Percentiles rank a stretch among this genome's conserved stretches.
Evolutionary conservation across 2,329 filamentous ascomycete genomes (phyloP).

Genomic region (Ophiostoma novo-ulmi): DNA sequence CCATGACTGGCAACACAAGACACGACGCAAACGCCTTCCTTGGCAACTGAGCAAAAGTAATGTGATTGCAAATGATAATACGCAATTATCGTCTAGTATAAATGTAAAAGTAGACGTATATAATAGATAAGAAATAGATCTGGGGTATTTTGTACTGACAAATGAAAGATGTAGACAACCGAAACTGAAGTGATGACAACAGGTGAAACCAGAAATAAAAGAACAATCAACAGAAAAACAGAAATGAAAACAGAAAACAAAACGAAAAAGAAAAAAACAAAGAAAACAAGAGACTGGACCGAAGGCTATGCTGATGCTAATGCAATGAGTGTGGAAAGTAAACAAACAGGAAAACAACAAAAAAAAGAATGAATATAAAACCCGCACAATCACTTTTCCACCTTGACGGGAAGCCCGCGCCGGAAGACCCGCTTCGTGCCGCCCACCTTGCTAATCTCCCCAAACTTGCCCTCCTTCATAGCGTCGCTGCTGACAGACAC

Average conservation of each 20-base stretch:
- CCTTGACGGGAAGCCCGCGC: conserved; percentile 22
- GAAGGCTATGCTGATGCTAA: conserved; percentile 13
- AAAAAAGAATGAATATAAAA: background rate
- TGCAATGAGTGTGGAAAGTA: background rate
- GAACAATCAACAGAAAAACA: background rate
- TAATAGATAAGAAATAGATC: conserved; percentile 11
- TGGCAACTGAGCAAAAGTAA: background rate
- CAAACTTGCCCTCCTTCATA: conserved; percentile 47
- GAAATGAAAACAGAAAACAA: background rate
- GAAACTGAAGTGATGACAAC: background rate
- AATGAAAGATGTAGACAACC: conserved; percentile 6
- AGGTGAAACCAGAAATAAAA: background rate
- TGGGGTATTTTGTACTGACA: conserved; percentile 21
- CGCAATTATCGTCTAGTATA: background rate
- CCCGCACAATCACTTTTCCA: background rate
- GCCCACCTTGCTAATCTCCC: conserved; percentile 66
- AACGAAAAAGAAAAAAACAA: background rate
- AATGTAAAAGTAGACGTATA: background rate
- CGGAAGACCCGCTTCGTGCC: conserved; percentile 68
- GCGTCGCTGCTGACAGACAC: conserved; percentile 27
- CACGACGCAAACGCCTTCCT: background rate
- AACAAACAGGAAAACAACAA: conserved; percentile 3
- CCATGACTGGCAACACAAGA: background rate
- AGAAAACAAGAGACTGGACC: background rate
- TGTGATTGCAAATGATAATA: background rate